A percentile compares a stretch with the other conserved stretches of the same genome.
phyloP scores from a whole-genome alignment of 176 grass and related monocot species.

The Aegilops speltoides region DNA sequence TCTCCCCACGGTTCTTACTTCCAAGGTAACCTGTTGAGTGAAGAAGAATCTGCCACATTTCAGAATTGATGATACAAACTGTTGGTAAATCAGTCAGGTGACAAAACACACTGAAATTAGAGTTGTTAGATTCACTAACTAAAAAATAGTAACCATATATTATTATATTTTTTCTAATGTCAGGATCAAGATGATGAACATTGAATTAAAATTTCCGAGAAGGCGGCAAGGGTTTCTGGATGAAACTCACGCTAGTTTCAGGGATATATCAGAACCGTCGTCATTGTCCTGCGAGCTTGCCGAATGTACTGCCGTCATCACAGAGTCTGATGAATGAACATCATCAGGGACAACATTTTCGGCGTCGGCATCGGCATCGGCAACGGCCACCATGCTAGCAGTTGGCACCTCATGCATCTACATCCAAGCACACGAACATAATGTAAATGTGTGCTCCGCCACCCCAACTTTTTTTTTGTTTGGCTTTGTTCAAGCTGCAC shows the following conservation, averaged over 20 bases:
- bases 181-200: background rate
- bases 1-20: background rate
- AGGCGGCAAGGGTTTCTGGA: background rate
- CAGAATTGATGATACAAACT: background rate
- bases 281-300: conserved; percentile 67
- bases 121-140: background rate
- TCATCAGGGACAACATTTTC: conserved; percentile 70
- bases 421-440: conserved; percentile 20
- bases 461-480: background rate
- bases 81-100: background rate
- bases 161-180: background rate
- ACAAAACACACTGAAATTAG: background rate
- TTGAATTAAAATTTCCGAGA: background rate
- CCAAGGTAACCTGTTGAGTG: conserved; percentile 10
- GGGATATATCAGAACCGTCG: conserved; percentile 80
- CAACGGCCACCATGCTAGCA: conserved; percentile 7
- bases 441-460: background rate
- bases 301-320: conserved; percentile 76
- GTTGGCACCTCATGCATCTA: conserved; percentile 54
- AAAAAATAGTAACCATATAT: background rate
- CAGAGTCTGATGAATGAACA: conserved; percentile 89
- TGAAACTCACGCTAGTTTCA: conserved; percentile 74
- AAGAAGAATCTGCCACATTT: background rate
- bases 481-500: background rate
- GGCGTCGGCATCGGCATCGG: conserved; percentile 1